Evolutionary conservation across 176 grass and related monocot genomes (phyloP).

Genomic region (Paspalum notatum): DNA sequence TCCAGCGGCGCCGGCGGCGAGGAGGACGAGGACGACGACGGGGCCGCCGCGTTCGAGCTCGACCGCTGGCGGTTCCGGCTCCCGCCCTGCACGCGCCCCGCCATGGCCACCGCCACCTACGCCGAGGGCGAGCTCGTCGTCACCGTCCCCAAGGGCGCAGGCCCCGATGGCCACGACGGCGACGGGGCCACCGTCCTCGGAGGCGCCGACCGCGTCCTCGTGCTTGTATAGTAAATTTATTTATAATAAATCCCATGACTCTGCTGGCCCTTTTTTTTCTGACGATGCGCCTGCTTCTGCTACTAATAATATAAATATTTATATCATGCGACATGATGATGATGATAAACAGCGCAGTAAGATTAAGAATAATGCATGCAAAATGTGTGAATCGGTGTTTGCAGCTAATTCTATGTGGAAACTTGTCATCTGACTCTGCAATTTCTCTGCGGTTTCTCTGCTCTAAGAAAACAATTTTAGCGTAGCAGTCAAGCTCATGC

Average conservation of each 20-base stretch:
- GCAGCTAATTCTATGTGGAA: neutral
- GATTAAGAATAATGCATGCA: conserved; percentile 22
- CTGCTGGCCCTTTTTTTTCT: neutral
- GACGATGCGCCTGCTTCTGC: conserved; percentile 37
- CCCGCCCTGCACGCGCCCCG: conserved; percentile 76
- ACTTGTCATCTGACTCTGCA: conserved; percentile 15
- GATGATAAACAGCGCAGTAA: conserved; percentile 40
- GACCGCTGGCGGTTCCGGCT: conserved; percentile 89
- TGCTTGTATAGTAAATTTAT: conserved; percentile 58
- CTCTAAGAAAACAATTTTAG: neutral
- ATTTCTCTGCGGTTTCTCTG: neutral
- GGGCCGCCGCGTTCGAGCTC: conserved; percentile 66
- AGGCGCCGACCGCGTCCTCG: conserved; percentile 39
- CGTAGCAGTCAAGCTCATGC: neutral
- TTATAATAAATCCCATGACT: conserved; percentile 8
- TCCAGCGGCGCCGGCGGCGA: neutral
- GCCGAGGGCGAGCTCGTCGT: conserved; percentile 84
- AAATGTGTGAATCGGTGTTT: conserved; percentile 26
- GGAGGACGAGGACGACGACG: conserved; percentile 15
- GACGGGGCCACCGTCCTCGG: neutral
- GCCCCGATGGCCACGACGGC: conserved; percentile 32
- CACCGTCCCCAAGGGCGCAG: conserved; percentile 70
- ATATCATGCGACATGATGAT: conserved; percentile 32
- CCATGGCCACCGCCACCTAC: conserved; percentile 85
- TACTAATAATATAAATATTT: conserved; percentile 14